phyloP scores from a whole-genome alignment of 495 filamentous ascomycete genomes.

The Durotheca rogersii region DNA sequence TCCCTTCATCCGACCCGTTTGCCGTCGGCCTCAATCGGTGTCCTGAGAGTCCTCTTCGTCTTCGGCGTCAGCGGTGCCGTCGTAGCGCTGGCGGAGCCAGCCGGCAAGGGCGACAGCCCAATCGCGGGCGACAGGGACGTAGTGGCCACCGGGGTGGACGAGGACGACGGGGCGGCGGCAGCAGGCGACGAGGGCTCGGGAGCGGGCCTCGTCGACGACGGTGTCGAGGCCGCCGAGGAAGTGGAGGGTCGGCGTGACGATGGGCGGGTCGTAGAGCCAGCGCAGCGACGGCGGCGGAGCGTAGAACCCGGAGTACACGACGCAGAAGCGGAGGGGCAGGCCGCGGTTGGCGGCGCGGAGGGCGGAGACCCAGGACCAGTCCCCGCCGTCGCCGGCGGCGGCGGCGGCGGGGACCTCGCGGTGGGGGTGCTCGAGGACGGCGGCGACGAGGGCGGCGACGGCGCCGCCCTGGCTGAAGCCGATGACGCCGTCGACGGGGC shows the following conservation, averaged over 20 bases:
- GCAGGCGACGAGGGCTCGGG: conserved; percentile 62
- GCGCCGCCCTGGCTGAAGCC: conserved; percentile 75
- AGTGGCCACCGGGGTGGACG: conserved; percentile 91
- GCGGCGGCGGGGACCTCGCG: conserved; percentile 17
- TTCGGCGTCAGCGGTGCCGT: conserved; percentile 30
- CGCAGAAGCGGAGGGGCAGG: conserved; percentile 70
- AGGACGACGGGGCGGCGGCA: conserved; percentile 67
- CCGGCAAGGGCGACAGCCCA: conserved; percentile 72
- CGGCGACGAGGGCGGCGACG: conserved; percentile 59
- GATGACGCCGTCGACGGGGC: conserved; percentile 66
- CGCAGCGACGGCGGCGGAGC: conserved; percentile 61
- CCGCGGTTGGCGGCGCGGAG: conserved; percentile 52
- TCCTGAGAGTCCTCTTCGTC: conserved; percentile 12
- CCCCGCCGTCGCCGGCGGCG: conserved; percentile 42
- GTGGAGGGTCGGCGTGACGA: conserved; percentile 77
- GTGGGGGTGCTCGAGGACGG: conserved; percentile 60
- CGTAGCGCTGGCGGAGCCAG: conserved; percentile 66
- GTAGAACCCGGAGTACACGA: conserved; percentile 78
- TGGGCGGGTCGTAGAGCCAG: conserved; percentile 72
- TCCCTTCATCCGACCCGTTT: no score
- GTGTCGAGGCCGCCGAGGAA: conserved; percentile 83
- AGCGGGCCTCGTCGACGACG: conserved; percentile 78
- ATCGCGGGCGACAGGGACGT: conserved; percentile 77
- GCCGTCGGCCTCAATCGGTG: conserved; percentile 63
- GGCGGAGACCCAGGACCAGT: conserved; percentile 37